Percentiles rank a stretch among this genome's conserved stretches.
Conservation (phyloP, 2,329 filamentous ascomycete species). For the Talaromyces albobiverticillius region DNA sequence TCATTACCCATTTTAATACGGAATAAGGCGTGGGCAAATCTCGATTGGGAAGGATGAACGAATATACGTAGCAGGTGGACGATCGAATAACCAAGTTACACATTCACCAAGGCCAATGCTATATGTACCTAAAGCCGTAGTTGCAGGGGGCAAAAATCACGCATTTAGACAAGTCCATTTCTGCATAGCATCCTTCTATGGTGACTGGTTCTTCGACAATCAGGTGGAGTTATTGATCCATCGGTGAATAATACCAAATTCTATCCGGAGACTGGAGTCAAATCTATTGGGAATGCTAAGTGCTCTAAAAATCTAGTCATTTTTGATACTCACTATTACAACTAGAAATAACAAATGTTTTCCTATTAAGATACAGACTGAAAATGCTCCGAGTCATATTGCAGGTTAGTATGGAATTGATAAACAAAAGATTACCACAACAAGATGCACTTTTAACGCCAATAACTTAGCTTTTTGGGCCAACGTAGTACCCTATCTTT, state of each 20-base stretch:
- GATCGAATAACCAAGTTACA: neutral
- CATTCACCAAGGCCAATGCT: neutral
- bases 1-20: neutral
- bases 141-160: slow-evolving; percentile 4
- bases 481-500: too few relatives aligned
- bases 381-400: too few relatives aligned
- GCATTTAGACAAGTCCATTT: neutral
- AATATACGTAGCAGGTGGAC: neutral
- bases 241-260: neutral
- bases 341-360: too few relatives aligned
- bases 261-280: too few relatives aligned
- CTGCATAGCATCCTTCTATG: neutral
- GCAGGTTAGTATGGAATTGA: too few relatives aligned
- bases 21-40: neutral
- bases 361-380: too few relatives aligned
- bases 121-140: neutral
- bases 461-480: too few relatives aligned
- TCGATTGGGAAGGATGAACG: neutral
- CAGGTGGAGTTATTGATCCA: neutral
- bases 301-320: too few relatives aligned
- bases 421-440: too few relatives aligned
- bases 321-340: too few relatives aligned
- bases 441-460: too few relatives aligned
- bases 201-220: neutral
- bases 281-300: too few relatives aligned